Base-by-base conservation (phyloP, 2,329 filamentous ascomycete genomes). In the Xylariaceae sp. region DNA sequence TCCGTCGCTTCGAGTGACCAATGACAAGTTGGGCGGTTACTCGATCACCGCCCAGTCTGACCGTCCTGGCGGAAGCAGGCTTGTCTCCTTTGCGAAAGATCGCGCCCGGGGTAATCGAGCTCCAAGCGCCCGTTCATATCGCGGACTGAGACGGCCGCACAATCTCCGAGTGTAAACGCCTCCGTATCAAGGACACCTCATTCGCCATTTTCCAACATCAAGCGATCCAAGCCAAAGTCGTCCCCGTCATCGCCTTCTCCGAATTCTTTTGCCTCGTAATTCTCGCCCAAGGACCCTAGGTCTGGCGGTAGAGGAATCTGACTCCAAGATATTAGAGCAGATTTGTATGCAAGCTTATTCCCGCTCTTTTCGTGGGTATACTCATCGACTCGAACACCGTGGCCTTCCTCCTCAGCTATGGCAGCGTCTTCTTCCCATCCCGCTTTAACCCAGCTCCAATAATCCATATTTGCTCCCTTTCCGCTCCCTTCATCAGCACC, bases 371-470 rank as follows among this genome's bases (percentile, higher is more conserved):
- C 23, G n/a, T 9, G 16, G 4, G 23, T 16, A 18, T 44, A 44
- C 26, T 44, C 21, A 20, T 44, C 41, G 11, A 16, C 4, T 9
- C 6, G 6, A 13, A 4, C 16, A 36, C 16, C 33, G 16, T 10
- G 10, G 3, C 13, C 41, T 16, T 29, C 41, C 21, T 44, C 9
- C 4, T 9, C 26, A 4, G 13, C 35, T 4, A 13, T 5, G 3
- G 21, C 41, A 29, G 26, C 13, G 52, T 53, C 20, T 37, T 44
- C 32, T 29, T 45, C 54, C 27, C 55, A 54, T 6, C 55, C 62
- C 3, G 53, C 50, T 53, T 60, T 65, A 33, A 60, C 55, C 65
- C 65, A 66, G 18, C 59, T 59, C 63, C 63, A 67, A 47, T 64
- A 64, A 16, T 58, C 42, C 27, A 54, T 15, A 33, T 58, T 59